These are phyloP conservation scores for Tagetes erecta DNA, from an alignment of 129 eudicot genomes.

Conservation along the genomic window DNA sequence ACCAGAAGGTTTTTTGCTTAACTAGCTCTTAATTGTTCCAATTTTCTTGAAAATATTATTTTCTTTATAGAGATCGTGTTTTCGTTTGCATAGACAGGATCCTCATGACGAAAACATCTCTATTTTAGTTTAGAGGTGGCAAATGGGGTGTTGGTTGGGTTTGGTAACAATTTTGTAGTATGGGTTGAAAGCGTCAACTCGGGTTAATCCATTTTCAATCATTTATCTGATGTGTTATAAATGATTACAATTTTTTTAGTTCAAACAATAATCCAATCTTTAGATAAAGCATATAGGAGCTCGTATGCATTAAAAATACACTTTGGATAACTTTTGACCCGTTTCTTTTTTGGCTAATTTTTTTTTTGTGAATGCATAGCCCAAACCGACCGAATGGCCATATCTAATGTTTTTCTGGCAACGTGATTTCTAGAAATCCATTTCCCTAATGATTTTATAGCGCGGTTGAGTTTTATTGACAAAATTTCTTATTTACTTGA, in stretches of 20 bases:
- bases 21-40: conserved; percentile 17
- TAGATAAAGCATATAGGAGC: conserved; percentile 3
- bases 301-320: conserved; percentile 3
- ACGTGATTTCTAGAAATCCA: background rate
- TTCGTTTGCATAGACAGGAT: background rate
- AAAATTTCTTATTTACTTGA: background rate
- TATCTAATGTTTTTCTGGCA: background rate
- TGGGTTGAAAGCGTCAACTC: background rate
- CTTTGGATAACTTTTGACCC: background rate
- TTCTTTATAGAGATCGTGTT: background rate
- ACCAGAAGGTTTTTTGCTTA: conserved; percentile 52
- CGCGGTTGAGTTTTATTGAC: background rate
- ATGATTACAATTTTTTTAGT: background rate
- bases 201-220: background rate
- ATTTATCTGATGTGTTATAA: background rate
- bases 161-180: background rate
- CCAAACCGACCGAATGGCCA: background rate
- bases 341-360: background rate
- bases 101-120: background rate
- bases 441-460: background rate
- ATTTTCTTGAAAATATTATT: too few species aligned
- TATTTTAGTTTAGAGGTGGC: background rate
- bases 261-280: background rate
- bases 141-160: background rate
- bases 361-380: background rate